Evolutionary conservation across 352 stramenopile genomes (phyloP), one percentile per base, ranked within the genome.

Genomic region (Phytophthora palmivora): DNA sequence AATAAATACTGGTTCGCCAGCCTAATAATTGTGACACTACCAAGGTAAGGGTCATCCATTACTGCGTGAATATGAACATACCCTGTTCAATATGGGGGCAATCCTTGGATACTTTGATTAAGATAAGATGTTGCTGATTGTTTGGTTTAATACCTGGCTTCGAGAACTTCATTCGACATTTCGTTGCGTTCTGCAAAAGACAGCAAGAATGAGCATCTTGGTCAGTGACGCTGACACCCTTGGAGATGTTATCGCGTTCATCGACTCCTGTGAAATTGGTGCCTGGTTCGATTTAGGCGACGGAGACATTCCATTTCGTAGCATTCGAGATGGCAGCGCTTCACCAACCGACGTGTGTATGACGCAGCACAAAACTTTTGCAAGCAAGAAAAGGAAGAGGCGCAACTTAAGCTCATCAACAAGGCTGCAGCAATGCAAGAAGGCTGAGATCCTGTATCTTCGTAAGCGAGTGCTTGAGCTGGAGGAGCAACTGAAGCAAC

Each of bases 351-450:
- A 52, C 22, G 53, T 46, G 9, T 6, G 15, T 1, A 22, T 39
- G n/a, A 26, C n/a, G n/a, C 24, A 10, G 12, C 30, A 16, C 41
- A 38, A 28, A 11, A 16, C 41, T 11, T 32, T 7, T 21, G 53
- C 44, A 24, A 18, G 1, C 1, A 57, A 45, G 19, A 67, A 67
- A 21, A 45, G 58, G 2, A 67, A 67, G 32, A 42, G 58, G 15
- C 43, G 36, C 26, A 67, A 54, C 7, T 30, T 67, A 21, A 67
- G 50, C 32, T 67, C 58, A 18, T 67, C 50, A 18, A 67, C 58
- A 7, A 66, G 48, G 24, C 47, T 66, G 14, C 58, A 67, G 21
- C 58, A 67, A 21, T 47, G 36, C 53, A 67, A 56, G 16, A 56
- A 43, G 21, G 58, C 43, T 8, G 58, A 67, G 14, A 36, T 67